Base-by-base conservation (phyloP, 345 rosid genomes). In the Pistacia integerrima region DNA sequence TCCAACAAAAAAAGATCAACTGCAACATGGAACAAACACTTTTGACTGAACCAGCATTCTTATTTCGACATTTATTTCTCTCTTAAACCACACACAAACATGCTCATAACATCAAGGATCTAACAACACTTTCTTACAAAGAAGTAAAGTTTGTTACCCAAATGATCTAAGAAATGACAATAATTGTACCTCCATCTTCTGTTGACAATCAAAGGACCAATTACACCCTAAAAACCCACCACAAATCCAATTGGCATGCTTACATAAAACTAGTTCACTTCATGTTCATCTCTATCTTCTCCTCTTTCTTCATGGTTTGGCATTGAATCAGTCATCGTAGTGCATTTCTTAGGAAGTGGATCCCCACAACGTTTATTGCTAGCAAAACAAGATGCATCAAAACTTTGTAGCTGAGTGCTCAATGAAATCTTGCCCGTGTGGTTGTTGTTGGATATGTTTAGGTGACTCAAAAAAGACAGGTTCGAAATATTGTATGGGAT, bases 401-500 rank as follows among this genome's bases (percentile, higher is more conserved):
- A 36, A 36, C 41, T 36, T 51, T 51, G 55, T 10, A 51, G 18
- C 10, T 12, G 5, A 51, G 55, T 51, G 16, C 16, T 11, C 25
- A 57, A 57, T 17, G 55, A 3, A 51, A 51, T 51, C 55, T 4
- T 51, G 13, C 55, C 16, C 8, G 61, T 57, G 17, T 4, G 25
- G 1, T 25, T 0, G 20, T 57, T 17, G 55, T 69, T 22, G 17
- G 11, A 78, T 72, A 46, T 25, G 25, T 25, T 25, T 25, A 25
- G 25, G 74, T 79, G 60, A 74, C 60, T 14, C 75, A 70, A 44
- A 8, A 8, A 3, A 73, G 62, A 7, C 48, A 52, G 38, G 70
- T 77, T 6, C 8, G 41, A 36, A 36, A 36, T 3, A 36, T 36
- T 36, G 41, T 2, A 36, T 2, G 41, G 41, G 41, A 36, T 25